A percentile compares a stretch with the other conserved stretches of the same genome.
Conservation (phyloP, 83 land plant species). For the Thuja plicata region DNA sequence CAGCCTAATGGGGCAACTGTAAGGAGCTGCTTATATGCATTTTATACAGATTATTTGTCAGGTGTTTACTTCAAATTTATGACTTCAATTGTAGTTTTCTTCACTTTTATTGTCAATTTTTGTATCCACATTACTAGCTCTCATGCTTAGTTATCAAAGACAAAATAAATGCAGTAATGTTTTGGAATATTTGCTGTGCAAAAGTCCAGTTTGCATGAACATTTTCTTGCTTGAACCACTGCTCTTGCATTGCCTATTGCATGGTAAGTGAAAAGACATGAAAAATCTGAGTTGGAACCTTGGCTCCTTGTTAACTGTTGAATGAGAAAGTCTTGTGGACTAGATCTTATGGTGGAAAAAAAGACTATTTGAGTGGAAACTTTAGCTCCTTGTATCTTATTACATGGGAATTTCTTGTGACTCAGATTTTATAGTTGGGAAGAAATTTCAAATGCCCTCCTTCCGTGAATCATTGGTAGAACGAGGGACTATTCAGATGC, state of each 20-base stretch:
- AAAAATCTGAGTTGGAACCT: background rate
- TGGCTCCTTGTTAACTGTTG: background rate
- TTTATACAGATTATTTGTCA: conserved; percentile 80
- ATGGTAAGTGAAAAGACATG: background rate
- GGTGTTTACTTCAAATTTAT: conserved; percentile 35
- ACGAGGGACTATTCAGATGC: conserved; percentile 86
- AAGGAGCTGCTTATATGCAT: conserved; percentile 74
- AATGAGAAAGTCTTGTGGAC: conserved; percentile 13
- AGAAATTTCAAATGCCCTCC: conserved; percentile 80
- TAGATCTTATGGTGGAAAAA: conserved; percentile 80
- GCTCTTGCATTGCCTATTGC: background rate
- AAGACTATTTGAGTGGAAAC: conserved; percentile 22
- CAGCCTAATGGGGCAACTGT: conserved; percentile 78
- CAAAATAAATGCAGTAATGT: background rate
- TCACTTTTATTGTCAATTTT: background rate
- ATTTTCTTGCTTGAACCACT: background rate
- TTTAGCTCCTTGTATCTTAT: background rate
- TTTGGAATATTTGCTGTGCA: background rate
- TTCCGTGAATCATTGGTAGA: conserved; percentile 74
- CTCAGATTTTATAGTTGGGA: conserved; percentile 79
- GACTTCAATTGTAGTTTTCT: background rate
- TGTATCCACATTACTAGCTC: background rate
- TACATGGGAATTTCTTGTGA: conserved; percentile 11
- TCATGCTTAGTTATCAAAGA: background rate
- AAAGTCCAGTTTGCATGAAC: background rate